A percentile compares a stretch with the other conserved stretches of the same genome.
These are phyloP conservation scores for Chenopodium suecicum DNA, from an alignment of 148 eudicot species.

Conservation along the genomic window DNA sequence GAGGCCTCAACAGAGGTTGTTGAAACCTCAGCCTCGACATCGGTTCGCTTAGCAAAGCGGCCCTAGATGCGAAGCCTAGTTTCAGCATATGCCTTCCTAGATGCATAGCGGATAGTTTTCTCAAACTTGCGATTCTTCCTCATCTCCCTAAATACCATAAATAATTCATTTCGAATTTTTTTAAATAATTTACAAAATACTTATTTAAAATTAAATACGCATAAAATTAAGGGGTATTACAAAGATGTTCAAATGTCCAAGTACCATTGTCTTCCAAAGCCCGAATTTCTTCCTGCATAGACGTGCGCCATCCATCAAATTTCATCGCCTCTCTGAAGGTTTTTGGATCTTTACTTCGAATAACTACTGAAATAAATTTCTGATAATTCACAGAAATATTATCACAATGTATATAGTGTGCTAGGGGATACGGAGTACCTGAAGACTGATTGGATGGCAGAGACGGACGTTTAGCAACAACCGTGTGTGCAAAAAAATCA, in stretches of 20 bases:
- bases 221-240: too few relatives aligned
- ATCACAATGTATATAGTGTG: too few relatives aligned
- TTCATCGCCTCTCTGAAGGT: not conserved
- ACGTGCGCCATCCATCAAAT: not conserved
- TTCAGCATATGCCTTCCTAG: slow-evolving; percentile 85
- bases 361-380: not conserved
- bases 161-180: too few relatives aligned
- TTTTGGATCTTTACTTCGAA: not conserved
- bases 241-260: not conserved
- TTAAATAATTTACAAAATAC: too few relatives aligned
- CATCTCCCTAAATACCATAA: slow-evolving; percentile 45
- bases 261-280: not conserved
- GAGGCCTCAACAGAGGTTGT: slow-evolving; percentile 34
- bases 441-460: not conserved
- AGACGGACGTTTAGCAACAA: not conserved
- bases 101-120: slow-evolving; percentile 82
- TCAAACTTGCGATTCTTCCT: slow-evolving; percentile 83
- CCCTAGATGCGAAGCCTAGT: slow-evolving; percentile 86
- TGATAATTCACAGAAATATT: not conserved
- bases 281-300: not conserved
- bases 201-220: too few relatives aligned
- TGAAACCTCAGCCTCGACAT: slow-evolving; percentile 30
- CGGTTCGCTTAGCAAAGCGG: slow-evolving; percentile 74
- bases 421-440: not conserved
- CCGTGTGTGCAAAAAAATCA: not conserved